phyloP scores from a whole-genome alignment of 805 yeast genomes.

The Kockiozyma suomiensis region DNA sequence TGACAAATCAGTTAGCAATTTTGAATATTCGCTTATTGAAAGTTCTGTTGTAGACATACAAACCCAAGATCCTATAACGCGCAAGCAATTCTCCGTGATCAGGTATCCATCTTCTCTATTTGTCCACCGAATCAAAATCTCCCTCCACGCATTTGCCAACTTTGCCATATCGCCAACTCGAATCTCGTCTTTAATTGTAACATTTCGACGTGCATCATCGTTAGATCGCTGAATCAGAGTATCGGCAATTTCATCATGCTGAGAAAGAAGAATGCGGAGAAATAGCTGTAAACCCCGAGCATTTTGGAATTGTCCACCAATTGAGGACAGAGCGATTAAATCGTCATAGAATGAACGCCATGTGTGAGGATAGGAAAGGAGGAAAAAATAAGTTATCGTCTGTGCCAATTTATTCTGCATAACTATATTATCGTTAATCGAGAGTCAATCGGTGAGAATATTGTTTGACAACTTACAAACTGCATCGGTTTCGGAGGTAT shows the following conservation, averaged over 20 bases:
- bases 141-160: constrained; percentile 69
- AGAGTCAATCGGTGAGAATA: background rate
- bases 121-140: constrained; percentile 50
- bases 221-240: constrained; percentile 71
- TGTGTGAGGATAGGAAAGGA: constrained; percentile 50
- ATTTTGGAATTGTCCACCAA: constrained; percentile 41
- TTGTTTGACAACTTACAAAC: constrained; percentile 27
- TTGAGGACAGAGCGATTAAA: constrained; percentile 46
- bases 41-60: constrained; percentile 35
- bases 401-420: constrained; percentile 57
- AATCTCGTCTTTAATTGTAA: constrained; percentile 75
- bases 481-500: constrained; percentile 18
- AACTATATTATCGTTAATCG: constrained; percentile 1
- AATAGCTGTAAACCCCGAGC: constrained; percentile 66
- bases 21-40: background rate
- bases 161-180: constrained; percentile 72
- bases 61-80: constrained; percentile 79
- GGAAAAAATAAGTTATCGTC: constrained; percentile 56
- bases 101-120: constrained; percentile 42
- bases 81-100: constrained; percentile 60
- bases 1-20: background rate
- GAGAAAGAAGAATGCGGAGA: constrained; percentile 67
- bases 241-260: constrained; percentile 93
- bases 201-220: constrained; percentile 65
- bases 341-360: constrained; percentile 59